A percentile compares a stretch with the other conserved stretches of the same genome.
Evolutionary conservation across 352 stramenopile species (phyloP).

Genomic region (Phytophthora fragariaefolia): DNA sequence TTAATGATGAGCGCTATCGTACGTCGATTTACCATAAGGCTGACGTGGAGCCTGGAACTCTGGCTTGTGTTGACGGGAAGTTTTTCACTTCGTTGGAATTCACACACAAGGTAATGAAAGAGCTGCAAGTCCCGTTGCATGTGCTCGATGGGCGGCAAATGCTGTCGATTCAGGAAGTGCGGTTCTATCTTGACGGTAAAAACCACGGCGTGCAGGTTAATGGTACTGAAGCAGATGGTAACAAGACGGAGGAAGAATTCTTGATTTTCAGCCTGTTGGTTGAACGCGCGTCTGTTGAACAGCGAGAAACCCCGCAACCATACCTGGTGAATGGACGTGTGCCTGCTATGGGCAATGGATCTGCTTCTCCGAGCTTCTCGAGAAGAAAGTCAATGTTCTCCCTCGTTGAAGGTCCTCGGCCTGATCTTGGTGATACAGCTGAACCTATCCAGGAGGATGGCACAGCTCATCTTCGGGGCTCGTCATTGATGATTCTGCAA

Average conservation of each 20-base stretch:
- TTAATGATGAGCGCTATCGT: slow-evolving; percentile 82
- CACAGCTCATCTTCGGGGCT: slow-evolving; percentile 45
- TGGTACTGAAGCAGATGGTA: slow-evolving; percentile 18
- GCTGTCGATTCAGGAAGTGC: slow-evolving; percentile 67
- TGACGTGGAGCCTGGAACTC: slow-evolving; percentile 12
- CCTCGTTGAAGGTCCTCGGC: slow-evolving; percentile 25
- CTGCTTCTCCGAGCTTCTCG: slow-evolving; percentile 84
- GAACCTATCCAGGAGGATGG: slow-evolving; percentile 56
- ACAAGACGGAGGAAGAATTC: slow-evolving; percentile 38
- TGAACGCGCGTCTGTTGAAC: slow-evolving; percentile 40
- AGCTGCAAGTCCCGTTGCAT: slow-evolving; percentile 55
- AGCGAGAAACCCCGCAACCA: slow-evolving; percentile 46
- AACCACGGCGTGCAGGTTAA: slow-evolving; percentile 16
- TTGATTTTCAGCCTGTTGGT: slow-evolving; percentile 71
- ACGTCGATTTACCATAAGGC: slow-evolving; percentile 59
- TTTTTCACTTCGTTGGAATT: slow-evolving; percentile 63
- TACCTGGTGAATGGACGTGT: slow-evolving; percentile 69
- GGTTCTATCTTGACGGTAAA: slow-evolving; percentile 55
- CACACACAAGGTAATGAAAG: slow-evolving; percentile 38
- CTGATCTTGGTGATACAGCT: slow-evolving; percentile 41
- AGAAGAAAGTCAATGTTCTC: slow-evolving; percentile 85
- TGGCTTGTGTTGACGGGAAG: slow-evolving; percentile 37
- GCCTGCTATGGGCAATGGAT: slow-evolving; percentile 85
- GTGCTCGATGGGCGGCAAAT: slow-evolving; percentile 63
- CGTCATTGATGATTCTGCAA: slow-evolving; percentile 70